Evolutionary conservation across 768 basidiomycete genomes (phyloP).

Genomic region (Boletus rufocinnamomeus): DNA sequence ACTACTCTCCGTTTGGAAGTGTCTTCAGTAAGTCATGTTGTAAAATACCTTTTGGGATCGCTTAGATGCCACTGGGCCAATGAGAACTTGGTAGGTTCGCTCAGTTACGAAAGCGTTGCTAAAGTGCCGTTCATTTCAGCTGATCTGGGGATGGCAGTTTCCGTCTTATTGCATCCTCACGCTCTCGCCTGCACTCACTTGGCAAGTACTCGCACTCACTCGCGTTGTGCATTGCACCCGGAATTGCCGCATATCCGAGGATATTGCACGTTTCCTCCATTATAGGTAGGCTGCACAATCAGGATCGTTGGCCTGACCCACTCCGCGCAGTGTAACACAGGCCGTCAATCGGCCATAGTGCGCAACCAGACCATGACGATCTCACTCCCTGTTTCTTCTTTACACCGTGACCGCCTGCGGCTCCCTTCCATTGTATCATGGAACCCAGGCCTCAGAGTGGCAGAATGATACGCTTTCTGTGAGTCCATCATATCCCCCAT

Average conservation of each 20-base stretch:
- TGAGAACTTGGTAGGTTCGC: no score
- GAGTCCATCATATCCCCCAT: background rate
- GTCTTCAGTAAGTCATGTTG: background rate
- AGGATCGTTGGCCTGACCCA: background rate
- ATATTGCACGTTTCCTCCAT: background rate
- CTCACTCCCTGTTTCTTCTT: background rate
- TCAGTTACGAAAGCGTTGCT: background rate
- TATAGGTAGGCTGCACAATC: background rate
- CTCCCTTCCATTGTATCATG: background rate
- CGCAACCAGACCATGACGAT: background rate
- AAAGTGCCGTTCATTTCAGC: background rate
- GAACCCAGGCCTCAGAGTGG: background rate
- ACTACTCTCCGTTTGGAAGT: background rate
- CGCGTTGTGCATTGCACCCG: background rate
- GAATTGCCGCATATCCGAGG: background rate
- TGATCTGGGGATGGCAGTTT: background rate
- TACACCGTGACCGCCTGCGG: background rate
- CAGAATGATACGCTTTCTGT: background rate
- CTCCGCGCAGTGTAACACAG: background rate
- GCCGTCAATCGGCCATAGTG: background rate
- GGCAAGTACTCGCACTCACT: background rate
- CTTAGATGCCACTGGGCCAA: background rate
- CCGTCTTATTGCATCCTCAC: background rate
- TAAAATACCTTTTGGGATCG: background rate
- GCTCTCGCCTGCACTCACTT: background rate